Percentiles rank a stretch among this genome's conserved stretches.
Evolutionary conservation across 2,329 filamentous ascomycete genomes (phyloP).

Genomic region (Cadophora gregata): DNA sequence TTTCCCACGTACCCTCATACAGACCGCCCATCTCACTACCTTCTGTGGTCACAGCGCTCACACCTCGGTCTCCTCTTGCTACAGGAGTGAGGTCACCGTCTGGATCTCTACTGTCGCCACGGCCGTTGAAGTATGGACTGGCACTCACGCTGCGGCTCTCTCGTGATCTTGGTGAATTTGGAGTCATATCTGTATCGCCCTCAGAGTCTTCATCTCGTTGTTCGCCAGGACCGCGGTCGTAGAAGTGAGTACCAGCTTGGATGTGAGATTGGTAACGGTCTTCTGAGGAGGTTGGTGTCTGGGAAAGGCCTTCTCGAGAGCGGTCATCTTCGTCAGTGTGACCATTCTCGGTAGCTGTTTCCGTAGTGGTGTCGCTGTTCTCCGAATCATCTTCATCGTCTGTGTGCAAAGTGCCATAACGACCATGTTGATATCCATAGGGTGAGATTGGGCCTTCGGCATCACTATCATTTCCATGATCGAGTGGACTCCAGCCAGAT

Average conservation of each 20-base stretch:
- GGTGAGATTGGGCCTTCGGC: constrained; percentile 30
- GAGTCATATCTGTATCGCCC: constrained; percentile 46
- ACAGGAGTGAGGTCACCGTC: constrained; percentile 15
- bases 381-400: constrained; percentile 33
- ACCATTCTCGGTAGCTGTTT: constrained; percentile 40
- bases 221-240: constrained; percentile 18
- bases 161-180: constrained; percentile 33
- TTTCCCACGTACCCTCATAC: constrained; percentile 8
- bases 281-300: constrained; percentile 31
- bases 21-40: constrained; percentile 18
- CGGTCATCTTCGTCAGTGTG: constrained; percentile 34
- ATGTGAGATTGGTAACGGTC: constrained; percentile 21
- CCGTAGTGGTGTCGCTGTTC: constrained; percentile 39
- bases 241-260: constrained; percentile 15
- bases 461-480: constrained; percentile 43
- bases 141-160: constrained; percentile 26
- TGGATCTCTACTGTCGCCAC: constrained; percentile 16
- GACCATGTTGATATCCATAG: constrained; percentile 22
- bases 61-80: constrained; percentile 23
- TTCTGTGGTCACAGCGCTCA: constrained; percentile 14
- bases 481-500: constrained; percentile 45
- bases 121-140: constrained; percentile 22
- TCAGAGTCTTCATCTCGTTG: constrained; percentile 40
- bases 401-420: constrained; percentile 20
- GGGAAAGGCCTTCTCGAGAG: constrained; percentile 34